These are phyloP conservation scores for Glycine soja DNA, from an alignment of 306 rosid species.

Conservation along the genomic window DNA sequence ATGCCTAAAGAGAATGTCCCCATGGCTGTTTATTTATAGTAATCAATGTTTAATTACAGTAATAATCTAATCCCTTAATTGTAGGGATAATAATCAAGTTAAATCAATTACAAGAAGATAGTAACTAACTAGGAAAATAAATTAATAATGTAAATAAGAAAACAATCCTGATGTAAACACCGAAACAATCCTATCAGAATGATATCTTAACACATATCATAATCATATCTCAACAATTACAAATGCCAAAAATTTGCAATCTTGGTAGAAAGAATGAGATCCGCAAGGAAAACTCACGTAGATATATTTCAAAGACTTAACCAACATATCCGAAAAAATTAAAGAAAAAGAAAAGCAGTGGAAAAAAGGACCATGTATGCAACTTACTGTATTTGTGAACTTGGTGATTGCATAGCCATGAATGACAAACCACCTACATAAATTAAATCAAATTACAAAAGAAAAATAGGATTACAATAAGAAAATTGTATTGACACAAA, in stretches of 20 bases:
- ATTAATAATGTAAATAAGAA: too few species aligned
- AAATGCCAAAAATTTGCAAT: slow-evolving; percentile 7
- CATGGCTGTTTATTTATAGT: too few species aligned
- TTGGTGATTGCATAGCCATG: slow-evolving; percentile 66
- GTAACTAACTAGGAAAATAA: too few species aligned
- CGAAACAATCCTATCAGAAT: too few species aligned
- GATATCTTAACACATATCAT: too few species aligned
- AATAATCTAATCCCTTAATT: too few species aligned
- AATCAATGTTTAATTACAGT: too few species aligned
- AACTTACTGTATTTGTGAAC: slow-evolving; percentile 78
- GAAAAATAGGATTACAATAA: not conserved
- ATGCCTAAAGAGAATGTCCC: too few species aligned
- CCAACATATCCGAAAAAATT: not conserved
- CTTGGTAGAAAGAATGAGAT: slow-evolving; percentile 13
- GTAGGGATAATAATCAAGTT: too few species aligned
- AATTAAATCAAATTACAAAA: slow-evolving; percentile 43
- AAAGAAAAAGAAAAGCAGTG: not conserved
- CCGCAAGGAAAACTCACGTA: not conserved
- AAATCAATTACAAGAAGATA: too few species aligned
- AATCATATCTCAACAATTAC: not conserved
- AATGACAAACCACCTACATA: slow-evolving; percentile 73
- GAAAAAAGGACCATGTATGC: slow-evolving; percentile 11
- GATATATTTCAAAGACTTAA: slow-evolving; percentile 11
- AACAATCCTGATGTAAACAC: too few species aligned
- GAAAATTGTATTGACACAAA: not conserved